Evolutionary conservation across 2,329 filamentous ascomycete genomes (phyloP), one percentile per base, ranked within the genome.

Genomic region (Sordariomycetes sp.): DNA sequence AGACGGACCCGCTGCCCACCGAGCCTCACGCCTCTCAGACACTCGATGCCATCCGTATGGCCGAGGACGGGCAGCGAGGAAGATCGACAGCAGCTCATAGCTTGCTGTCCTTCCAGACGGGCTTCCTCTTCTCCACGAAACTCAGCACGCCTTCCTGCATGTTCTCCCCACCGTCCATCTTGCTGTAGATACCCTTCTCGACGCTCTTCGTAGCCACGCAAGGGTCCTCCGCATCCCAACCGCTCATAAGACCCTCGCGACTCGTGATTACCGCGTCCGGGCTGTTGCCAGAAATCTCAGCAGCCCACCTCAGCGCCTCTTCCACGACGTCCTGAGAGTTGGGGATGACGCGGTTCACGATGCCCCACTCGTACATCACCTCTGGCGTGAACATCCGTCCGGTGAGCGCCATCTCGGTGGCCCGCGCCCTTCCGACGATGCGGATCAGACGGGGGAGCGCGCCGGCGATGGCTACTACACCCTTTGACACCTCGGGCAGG

Each of bases 191-290:
- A 2, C 68, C 68, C 35, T 74, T 66, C 12, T 68, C 63, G 36
- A 83, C 51, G 42, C 73, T 49, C 39, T 61, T 62, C 23, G 76
- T 84, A 8, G 61, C 80, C 40, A 72, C 67, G 52, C 78, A 74
- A 0, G 78, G 80, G 9, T 78, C 74, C 15, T 79, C 58, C 1
- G 67, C 71, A 46, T 86, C 82, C 82, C 81, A 87, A 0, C 79
- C 82, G 42, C 82, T 57, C 54, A 81, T 73, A 33, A 92, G 49
- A 0, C 82, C 84, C 49, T 79, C 78, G 16, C 82, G 67, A 39
- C 66, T 79, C n/a, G 86, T 79, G 46, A 88, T 75, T 21, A 90
- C 72, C 17, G 79, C 68, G 55, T 92, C 85, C 3, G 84, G 85
- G 44, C 79, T 85, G 54, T 82, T 80, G 39, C 50, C 68, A 14